These are phyloP conservation scores for Anisogramma anomala DNA, from an alignment of 2,329 filamentous ascomycete species.

Conservation along the genomic window DNA sequence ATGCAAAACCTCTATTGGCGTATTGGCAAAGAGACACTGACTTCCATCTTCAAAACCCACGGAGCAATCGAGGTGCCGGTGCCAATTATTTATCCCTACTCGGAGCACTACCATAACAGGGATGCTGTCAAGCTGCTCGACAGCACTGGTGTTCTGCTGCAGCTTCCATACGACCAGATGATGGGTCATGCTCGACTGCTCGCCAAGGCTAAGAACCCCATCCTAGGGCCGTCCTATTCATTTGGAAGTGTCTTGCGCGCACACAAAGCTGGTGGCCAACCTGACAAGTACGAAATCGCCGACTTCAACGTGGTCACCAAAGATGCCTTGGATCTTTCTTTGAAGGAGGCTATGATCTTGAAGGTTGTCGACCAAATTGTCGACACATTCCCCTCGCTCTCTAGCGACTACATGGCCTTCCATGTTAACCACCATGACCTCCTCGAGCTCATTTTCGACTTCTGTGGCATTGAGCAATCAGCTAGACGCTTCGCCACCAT, in stretches of 20 bases:
- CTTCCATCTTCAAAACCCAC: constrained; percentile 73
- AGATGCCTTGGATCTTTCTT: constrained; percentile 65
- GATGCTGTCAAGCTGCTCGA: constrained; percentile 75
- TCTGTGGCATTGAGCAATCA: constrained; percentile 63
- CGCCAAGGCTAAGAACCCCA: constrained; percentile 53
- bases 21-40: constrained; percentile 62
- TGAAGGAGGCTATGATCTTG: constrained; percentile 88
- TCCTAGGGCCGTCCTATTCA: constrained; percentile 65
- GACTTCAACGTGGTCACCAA: constrained; percentile 93
- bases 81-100: constrained; percentile 69
- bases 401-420: constrained; percentile 67
- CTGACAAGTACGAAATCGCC: constrained; percentile 72
- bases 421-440: constrained; percentile 83
- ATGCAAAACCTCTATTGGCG: constrained; percentile 58
- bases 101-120: constrained; percentile 61
- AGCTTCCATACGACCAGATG: constrained; percentile 89
- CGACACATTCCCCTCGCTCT: constrained; percentile 64
- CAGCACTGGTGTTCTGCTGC: constrained; percentile 72
- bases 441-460: constrained; percentile 78
- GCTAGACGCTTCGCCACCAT: constrained; percentile 67
- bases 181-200: constrained; percentile 78
- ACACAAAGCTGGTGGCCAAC: constrained; percentile 65
- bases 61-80: constrained; percentile 74
- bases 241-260: constrained; percentile 86
- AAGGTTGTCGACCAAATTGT: constrained; percentile 92